Evolutionary conservation across 2,329 filamentous ascomycete genomes (phyloP).

Genomic region (Alternaria arborescens): DNA sequence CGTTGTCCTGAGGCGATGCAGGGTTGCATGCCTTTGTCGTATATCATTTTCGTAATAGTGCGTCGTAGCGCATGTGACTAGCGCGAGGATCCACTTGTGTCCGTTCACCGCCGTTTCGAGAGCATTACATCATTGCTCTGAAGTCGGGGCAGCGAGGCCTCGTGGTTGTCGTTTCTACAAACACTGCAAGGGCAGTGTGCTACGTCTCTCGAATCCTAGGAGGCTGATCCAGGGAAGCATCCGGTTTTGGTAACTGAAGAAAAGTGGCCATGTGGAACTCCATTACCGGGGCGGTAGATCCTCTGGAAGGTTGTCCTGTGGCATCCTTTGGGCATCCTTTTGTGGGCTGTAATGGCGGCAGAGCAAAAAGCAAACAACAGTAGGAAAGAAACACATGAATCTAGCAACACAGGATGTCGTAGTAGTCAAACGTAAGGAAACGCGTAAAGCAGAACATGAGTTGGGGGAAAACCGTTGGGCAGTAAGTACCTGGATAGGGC

Average conservation of each 20-base stretch:
- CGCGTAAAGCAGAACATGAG: constrained; percentile 33
- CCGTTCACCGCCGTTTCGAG: constrained; percentile 36
- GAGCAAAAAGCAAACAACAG: constrained; percentile 30
- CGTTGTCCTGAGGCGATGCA: constrained; percentile 29
- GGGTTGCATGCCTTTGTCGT: constrained; percentile 20
- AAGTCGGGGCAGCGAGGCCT: constrained; percentile 35
- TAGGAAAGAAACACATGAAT: constrained; percentile 40
- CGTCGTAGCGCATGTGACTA: constrained; percentile 29
- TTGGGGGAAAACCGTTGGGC: constrained; percentile 48
- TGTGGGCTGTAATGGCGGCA: constrained; percentile 46
- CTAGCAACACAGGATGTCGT: constrained; percentile 34
- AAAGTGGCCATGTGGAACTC: constrained; percentile 31
- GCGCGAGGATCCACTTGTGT: constrained; percentile 32
- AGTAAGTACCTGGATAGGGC: constrained; percentile 55
- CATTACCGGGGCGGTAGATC: constrained; percentile 26
- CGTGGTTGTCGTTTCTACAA: constrained; percentile 39
- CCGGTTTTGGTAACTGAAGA: constrained; percentile 27
- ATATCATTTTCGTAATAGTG: constrained; percentile 26
- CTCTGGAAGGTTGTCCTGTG: constrained; percentile 29
- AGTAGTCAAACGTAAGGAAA: constrained; percentile 20
- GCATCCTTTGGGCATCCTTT: constrained; percentile 30
- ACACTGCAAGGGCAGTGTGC: constrained; percentile 36
- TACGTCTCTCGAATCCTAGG: constrained; percentile 21
- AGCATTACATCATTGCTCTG: constrained; percentile 39
- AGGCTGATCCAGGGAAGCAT: constrained; percentile 15